Conservation (phyloP, 2,329 filamentous ascomycete species). For the Colletotrichum sansevieriae region DNA sequence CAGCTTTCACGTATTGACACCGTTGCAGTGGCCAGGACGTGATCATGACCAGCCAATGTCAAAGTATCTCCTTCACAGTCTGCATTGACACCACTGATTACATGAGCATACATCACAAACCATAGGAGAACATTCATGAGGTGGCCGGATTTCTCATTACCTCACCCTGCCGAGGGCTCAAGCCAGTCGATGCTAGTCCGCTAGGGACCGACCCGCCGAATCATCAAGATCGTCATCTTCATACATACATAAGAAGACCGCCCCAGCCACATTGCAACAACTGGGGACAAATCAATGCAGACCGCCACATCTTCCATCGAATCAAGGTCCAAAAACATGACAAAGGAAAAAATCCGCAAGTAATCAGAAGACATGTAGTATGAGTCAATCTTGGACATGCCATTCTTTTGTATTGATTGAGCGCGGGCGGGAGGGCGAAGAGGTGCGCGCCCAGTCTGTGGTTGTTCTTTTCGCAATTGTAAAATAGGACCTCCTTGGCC, state of each 20-base stretch:
- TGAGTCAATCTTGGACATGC: slow-evolving; percentile 40
- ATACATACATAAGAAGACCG: slow-evolving; percentile 31
- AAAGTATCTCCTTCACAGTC: no score
- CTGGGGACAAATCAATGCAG: slow-evolving; percentile 39
- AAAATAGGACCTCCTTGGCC: slow-evolving; percentile 25
- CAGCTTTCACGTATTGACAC: no score
- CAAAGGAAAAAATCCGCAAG: slow-evolving; percentile 32
- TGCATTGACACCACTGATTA: background rate
- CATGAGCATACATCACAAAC: background rate
- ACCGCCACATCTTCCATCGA: slow-evolving; percentile 27
- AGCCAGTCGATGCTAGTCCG: slow-evolving; percentile 45
- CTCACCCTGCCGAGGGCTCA: slow-evolving; percentile 51
- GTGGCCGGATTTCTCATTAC: slow-evolving; percentile 56
- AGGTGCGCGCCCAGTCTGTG: slow-evolving; percentile 17
- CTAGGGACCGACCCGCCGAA: slow-evolving; percentile 45
- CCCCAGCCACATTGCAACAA: slow-evolving; percentile 43
- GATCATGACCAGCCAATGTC: no score
- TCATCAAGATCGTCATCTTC: slow-evolving; percentile 44
- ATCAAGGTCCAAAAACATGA: slow-evolving; percentile 24
- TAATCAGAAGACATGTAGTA: slow-evolving; percentile 47
- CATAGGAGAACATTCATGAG: slow-evolving; percentile 43
- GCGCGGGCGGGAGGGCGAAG: slow-evolving; percentile 2
- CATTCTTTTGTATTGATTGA: background rate
- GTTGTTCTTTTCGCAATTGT: slow-evolving; percentile 20
- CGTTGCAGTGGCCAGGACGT: no score